Base-by-base conservation (phyloP, 768 basidiomycete genomes). In the Boletus rufocinnamomeus region DNA sequence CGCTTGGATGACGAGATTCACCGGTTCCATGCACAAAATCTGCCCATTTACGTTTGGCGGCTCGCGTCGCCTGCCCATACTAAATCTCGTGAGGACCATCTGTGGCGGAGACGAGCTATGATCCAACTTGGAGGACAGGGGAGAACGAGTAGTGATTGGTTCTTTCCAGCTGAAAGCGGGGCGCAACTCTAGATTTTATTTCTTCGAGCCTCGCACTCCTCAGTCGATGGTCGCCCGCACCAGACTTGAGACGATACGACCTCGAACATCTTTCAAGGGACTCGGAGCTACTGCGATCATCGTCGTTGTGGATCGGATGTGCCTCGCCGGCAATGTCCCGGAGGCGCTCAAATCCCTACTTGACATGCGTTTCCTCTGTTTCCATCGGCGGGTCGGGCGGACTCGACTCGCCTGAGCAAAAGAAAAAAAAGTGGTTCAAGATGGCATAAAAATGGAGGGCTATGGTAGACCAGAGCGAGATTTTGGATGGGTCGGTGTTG, bases 391-490 rank as follows among this genome's bases (percentile, higher is more conserved):
- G 35, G 14, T 56, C 44, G n/a, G 25, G 5, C 4, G 32, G 13
- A 10, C 27, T 38, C 19, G 57, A 58, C 2, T 28, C 6, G 28
- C 28, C 6, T 6, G 28, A 28, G 28, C 6, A 28, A 28, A 28
- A n/a, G n/a, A n/a, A 6, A 28, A 28, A 28, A 23, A 10, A 5
- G n/a, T 41, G 17, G 28, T 43, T 43, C 5, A 41, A 35, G 45
- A 38, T 46, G 38, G 44, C n/a, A 37, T 47, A 28, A 2, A 27
- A 16, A 46, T n/a, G 21, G 19, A 60, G 45, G 40, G 56, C 60
- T 43, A 45, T 34, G 30, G 68, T 59, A 2, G 67, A 66, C 65
- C 66, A 63, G 45, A 63, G 54, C 0, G 28, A 53, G 37, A 61
- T 27, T 51, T 59, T 55, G 44, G 68, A 54, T 46, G 59, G 35